Base-by-base conservation (phyloP, 306 rosid species). In the peach (Prunus persica) region DNA sequence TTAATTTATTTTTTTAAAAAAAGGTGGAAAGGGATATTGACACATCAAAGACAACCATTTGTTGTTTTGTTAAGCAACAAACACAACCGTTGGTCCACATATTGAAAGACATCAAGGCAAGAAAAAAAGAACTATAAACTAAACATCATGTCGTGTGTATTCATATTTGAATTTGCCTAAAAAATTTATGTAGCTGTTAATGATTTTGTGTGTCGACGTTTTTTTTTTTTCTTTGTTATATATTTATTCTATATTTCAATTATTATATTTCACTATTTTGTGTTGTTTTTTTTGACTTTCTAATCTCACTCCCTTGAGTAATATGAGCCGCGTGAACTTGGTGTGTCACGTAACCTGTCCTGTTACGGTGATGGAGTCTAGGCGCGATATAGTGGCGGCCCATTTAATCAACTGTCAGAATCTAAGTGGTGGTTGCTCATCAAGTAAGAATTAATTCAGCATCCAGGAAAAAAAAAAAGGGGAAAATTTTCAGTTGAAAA, bases 361-460 rank as follows among this genome's bases (percentile, higher is more conserved):
- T 1, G 68, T n/a, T 50, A 25, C 2, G 9, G 49, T 54, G 65
- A 51, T 32, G 9, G 41, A 14, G 51, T 30, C 20, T n/a, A 52
- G 38, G 62, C 11, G 7, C 65, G 20, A 28, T 27, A 15, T 19
- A 64, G 20, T 55, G 76, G 67, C 73, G 57, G 46, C 25, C 72
- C 58, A 25, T n/a, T 46, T 38, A 25, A 52, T 58, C 43, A 67
- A 4, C 82, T 58, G 64, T 67, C 76, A 54, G 60, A 62, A 1
- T 28, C 46, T 19, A 4, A 32, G 8, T 5, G 58, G 76, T 32
- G 58, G 76, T 32, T 65, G 69, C 52, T 73, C 41, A 19, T 58
- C 47, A 16, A 72, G 38, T 11, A 25, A 73, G 41, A 9, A 67
- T 68, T 65, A 28, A 67, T 45, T 56, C 69, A 50, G n/a, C 56